phyloP scores from a whole-genome alignment of 2,329 filamentous ascomycete genomes.

The Colletotrichum sp. region DNA sequence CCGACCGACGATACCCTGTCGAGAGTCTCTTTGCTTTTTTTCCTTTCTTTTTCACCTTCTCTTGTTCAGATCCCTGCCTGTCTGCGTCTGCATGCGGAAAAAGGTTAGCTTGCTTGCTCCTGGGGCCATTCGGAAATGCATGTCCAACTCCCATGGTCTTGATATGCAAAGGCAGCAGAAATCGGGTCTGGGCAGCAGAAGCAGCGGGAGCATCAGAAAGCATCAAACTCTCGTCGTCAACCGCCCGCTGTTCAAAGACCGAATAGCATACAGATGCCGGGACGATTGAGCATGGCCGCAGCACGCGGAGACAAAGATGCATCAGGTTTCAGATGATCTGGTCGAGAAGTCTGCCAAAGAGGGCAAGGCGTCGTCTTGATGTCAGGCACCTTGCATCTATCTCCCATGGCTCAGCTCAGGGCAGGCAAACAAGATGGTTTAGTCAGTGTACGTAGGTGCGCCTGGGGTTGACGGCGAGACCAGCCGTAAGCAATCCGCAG shows the following conservation, averaged over 20 bases:
- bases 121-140: background rate
- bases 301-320: background rate
- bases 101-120: background rate
- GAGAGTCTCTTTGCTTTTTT: background rate
- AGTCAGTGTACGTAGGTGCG: background rate
- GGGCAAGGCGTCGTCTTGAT: background rate
- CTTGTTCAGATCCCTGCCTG: background rate
- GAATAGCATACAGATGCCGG: background rate
- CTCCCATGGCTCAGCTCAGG: background rate
- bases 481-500: background rate
- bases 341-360: constrained; percentile 9
- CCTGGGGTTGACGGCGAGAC: background rate
- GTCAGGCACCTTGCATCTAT: background rate
- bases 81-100: background rate
- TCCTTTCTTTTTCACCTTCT: background rate
- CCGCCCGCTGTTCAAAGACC: background rate
- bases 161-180: background rate
- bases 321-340: constrained; percentile 11
- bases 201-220: background rate
- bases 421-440: background rate
- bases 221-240: background rate
- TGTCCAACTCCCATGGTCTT: background rate
- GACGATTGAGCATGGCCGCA: background rate
- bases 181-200: background rate
- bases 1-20: background rate